Evolutionary conservation across 305 asterid genomes (phyloP).

Genomic region (Fraxinus xanthoxyloides): DNA sequence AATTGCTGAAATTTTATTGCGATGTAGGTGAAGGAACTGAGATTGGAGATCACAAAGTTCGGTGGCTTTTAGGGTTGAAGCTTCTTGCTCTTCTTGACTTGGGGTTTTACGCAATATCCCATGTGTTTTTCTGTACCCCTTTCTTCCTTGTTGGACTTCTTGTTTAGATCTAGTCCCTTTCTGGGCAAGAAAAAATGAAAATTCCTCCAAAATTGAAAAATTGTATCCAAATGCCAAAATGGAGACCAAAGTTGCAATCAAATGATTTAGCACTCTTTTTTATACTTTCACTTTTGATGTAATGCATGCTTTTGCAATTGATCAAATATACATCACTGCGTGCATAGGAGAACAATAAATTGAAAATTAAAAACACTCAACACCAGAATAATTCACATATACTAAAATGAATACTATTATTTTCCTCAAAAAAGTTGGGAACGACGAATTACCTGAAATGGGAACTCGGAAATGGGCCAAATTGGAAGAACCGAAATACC

Average conservation of each 20-base stretch:
- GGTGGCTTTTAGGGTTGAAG: conserved; percentile 56
- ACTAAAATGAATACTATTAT: not conserved
- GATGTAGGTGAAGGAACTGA: conserved; percentile 76
- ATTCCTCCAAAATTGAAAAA: not conserved
- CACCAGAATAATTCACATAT: not conserved
- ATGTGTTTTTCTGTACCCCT: conserved; percentile 48
- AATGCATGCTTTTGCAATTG: too few species aligned
- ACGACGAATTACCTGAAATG: not conserved
- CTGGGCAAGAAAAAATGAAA: not conserved
- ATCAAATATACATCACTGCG: too few species aligned
- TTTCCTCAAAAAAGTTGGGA: not conserved
- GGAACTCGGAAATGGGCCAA: not conserved
- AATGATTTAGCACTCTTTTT: too few species aligned
- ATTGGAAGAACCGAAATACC: not conserved
- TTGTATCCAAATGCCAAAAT: not conserved
- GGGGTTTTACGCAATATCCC: conserved; percentile 70
- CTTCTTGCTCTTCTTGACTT: conserved; percentile 55
- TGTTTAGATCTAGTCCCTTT: not conserved
- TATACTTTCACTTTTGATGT: too few species aligned
- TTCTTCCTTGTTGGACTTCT: too few species aligned
- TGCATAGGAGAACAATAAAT: too few species aligned
- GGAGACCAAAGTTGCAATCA: too few species aligned
- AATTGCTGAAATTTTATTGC: conserved; percentile 40
- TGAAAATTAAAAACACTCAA: not conserved
- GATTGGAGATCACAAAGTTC: conserved; percentile 77